phyloP scores from a whole-genome alignment of 1,139 yeast species.

The Geotrichum australiense region DNA sequence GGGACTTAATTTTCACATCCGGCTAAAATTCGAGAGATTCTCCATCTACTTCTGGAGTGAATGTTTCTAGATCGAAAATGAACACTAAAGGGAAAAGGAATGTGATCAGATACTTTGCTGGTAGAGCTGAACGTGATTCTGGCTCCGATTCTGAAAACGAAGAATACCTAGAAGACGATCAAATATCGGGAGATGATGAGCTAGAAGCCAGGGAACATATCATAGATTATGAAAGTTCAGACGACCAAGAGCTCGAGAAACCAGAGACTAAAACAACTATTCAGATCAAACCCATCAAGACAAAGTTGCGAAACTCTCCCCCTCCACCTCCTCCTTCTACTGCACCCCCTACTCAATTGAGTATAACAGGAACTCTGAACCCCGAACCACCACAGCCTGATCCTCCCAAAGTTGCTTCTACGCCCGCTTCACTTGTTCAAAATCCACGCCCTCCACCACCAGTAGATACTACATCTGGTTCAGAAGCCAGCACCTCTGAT shows the following conservation, averaged over 20 bases:
- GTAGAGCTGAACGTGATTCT: slow-evolving; percentile 20
- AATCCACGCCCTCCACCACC: slow-evolving; percentile 13
- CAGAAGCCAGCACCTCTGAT: slow-evolving; percentile 6
- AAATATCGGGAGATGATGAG: slow-evolving; percentile 17
- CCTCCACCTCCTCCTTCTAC: not conserved
- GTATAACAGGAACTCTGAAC: not conserved
- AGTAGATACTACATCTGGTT: slow-evolving; percentile 7
- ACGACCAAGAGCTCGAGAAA: too few relatives aligned
- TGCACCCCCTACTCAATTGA: not conserved
- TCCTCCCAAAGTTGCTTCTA: not conserved
- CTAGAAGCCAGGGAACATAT: slow-evolving; percentile 18
- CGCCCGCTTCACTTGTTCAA: too few relatives aligned
- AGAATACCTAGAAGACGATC: slow-evolving; percentile 26
- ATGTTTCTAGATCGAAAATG: too few relatives aligned
- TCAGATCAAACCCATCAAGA: slow-evolving; percentile 9
- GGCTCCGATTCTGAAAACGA: slow-evolving; percentile 21
- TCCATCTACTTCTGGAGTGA: too few relatives aligned
- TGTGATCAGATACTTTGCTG: slow-evolving; percentile 25
- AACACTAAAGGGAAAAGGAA: too few relatives aligned
- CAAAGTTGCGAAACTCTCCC: slow-evolving; percentile 8
- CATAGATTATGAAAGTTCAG: too few relatives aligned
- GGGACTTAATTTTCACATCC: too few relatives aligned
- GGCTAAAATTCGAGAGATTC: too few relatives aligned
- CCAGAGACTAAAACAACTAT: slow-evolving; percentile 5
- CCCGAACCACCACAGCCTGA: not conserved